A percentile compares a stretch with the other conserved stretches of the same genome.
phyloP scores from a whole-genome alignment of 129 eudicot species.

The Centaurea solstitialis region DNA sequence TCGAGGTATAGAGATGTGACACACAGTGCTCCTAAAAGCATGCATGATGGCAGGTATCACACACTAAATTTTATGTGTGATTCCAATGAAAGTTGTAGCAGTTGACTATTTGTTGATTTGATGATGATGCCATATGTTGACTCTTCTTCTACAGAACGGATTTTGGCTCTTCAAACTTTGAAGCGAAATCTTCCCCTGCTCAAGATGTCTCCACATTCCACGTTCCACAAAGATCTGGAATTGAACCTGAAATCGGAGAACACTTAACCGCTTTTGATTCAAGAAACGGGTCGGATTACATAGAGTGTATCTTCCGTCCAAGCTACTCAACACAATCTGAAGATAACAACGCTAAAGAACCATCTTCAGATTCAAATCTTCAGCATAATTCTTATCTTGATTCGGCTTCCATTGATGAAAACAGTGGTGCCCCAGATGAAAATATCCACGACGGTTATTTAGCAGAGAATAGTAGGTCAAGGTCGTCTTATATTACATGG shows the following conservation, averaged over 20 bases:
- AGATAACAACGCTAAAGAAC: slow-evolving; percentile 50
- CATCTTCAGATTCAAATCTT: slow-evolving; percentile 31
- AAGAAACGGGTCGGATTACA: slow-evolving; percentile 51
- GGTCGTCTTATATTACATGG: slow-evolving; percentile 66
- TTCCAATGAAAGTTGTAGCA: background rate
- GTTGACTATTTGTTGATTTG: background rate
- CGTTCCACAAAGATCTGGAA: slow-evolving; percentile 27
- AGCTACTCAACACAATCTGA: slow-evolving; percentile 53
- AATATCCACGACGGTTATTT: slow-evolving; percentile 21
- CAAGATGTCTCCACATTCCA: slow-evolving; percentile 46
- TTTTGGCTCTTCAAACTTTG: slow-evolving; percentile 34
- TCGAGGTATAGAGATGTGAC: slow-evolving; percentile 43
- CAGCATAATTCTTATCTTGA: slow-evolving; percentile 38
- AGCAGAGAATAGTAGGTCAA: slow-evolving; percentile 41
- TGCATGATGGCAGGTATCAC: slow-evolving; percentile 49
- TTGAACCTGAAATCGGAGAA: slow-evolving; percentile 48
- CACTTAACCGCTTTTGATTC: slow-evolving; percentile 48
- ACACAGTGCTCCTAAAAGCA: slow-evolving; percentile 39
- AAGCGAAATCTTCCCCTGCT: slow-evolving; percentile 48
- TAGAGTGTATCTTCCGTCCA: slow-evolving; percentile 58
- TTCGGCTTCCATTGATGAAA: slow-evolving; percentile 39
- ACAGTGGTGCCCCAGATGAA: slow-evolving; percentile 35
- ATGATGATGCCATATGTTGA: background rate
- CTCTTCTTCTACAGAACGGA: slow-evolving; percentile 50
- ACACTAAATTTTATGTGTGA: background rate